Base-by-base conservation (phyloP, 2,329 filamentous ascomycete species). In the Metarhizium anisopliae region DNA sequence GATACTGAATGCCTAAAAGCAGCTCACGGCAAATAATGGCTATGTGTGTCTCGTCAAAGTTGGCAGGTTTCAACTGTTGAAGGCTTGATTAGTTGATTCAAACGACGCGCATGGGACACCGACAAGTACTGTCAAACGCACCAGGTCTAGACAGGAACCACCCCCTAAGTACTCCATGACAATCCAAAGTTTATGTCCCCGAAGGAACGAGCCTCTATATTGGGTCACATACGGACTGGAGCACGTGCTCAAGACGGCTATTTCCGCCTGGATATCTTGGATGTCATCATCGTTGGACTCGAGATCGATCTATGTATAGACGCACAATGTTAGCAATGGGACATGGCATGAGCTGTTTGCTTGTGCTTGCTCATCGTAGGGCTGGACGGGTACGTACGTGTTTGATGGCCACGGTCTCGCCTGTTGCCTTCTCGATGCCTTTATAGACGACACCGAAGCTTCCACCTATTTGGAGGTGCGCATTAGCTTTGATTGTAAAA, bases 211-310 rank as follows among this genome's bases (percentile, higher is more conserved):
- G 25, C 90, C 89, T 70, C 92, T 95, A 79, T 99, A 99, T 69
- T 95, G 89, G 16, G 94, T 97, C 63, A 99, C 91, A 71, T 88
- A 95, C 51, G 89, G 87, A 69, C 92, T 96, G 62, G 89, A 88
- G 76, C 94, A 99, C 54, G 94, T 96, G 72, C 92, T 94, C 59
- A 99, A 79, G 38, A 99, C 88, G 2, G 90, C 88, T 63, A 99
- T 97, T 70, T 99, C 94, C 68, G 95, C 91, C 66, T 99, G 93
- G 57, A 99, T 97, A 69, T 99, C 94, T 71, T 92, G 88, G 58
- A 99, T 96, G 69, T 99, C 94, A 74, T 99, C 94, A 72, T 95
- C 93, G 77, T 91, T 97, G 57, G 93, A 95, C 74, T 99, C 94
- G 67, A 99, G 89, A 71, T 99, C 94, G 71, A 99, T 97, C 91